Conservation (phyloP, 306 rosid genomes). For the Vicia faba region DNA sequence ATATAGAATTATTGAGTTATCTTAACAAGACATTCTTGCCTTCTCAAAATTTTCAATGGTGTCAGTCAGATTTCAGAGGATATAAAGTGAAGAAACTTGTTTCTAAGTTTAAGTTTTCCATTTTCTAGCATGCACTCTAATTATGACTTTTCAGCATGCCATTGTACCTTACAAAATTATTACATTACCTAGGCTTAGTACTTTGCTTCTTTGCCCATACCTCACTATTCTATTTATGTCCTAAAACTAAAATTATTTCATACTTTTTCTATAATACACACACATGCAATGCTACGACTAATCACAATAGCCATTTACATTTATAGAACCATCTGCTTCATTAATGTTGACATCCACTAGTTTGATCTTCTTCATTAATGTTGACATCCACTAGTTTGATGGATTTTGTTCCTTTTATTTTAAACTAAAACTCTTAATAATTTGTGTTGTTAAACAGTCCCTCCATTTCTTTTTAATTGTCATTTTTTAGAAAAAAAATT, state of each 20-base stretch:
- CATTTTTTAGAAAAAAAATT: no score
- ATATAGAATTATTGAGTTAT: not conserved
- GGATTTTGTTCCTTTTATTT: no score
- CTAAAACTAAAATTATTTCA: not conserved
- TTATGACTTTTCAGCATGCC: constrained; percentile 36
- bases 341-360: constrained; percentile 18
- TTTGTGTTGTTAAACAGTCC: no score
- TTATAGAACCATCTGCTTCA: constrained; percentile 18
- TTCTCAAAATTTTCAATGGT: not conserved
- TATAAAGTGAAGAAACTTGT: constrained; percentile 27
- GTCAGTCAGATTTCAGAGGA: constrained; percentile 14
- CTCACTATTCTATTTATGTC: constrained; percentile 4
- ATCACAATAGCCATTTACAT: constrained; percentile 9
- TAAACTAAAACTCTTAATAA: no score
- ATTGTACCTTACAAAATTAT: constrained; percentile 21
- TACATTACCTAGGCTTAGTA: not conserved
- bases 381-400: constrained; percentile 8
- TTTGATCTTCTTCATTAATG: constrained; percentile 5
- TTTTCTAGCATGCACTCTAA: constrained; percentile 22
- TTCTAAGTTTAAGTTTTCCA: constrained; percentile 1
- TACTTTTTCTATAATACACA: constrained; percentile 11
- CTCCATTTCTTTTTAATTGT: no score
- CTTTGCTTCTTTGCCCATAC: constrained; percentile 24
- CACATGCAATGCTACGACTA: constrained; percentile 22
- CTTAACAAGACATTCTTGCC: not conserved